Base-by-base conservation (phyloP, 129 eudicot genomes). In the Ambrosia trifida region DNA sequence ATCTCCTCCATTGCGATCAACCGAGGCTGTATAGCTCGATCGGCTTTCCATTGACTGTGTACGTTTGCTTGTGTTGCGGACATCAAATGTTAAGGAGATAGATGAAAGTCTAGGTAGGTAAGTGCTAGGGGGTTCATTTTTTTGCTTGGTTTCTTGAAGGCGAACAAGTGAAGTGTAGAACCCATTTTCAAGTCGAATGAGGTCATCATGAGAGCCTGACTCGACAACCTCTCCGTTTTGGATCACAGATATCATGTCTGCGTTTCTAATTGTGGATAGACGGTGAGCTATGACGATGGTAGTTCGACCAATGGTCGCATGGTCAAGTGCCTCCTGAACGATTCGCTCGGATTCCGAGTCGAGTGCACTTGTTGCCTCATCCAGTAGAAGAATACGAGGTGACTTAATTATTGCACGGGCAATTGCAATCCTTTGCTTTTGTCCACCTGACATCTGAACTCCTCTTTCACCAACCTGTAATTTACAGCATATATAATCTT, bases 291-390 rank as follows among this genome's bases (percentile, higher is more conserved):
- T 84, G 64, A 85, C 66, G 56, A 94, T 87, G 66, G 98, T 83
- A 72, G 97, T 89, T 63, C 93, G 87, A 24, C 93, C 98, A 12
- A 84, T 58, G 0, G 82, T 80, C 0, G 86, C 96, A 12, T 78
- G 80, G 84, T 94, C 96, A 12, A 94, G 96, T 41, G 97, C 98
- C 52, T 85, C 93, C 65, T 94, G 98, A 44, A 94, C 93, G 0
- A 82, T 81, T 14, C 97, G 81, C 57, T 94, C 98, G 0, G 98
- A 85, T 66, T 94, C 96, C 0, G 93, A 80, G 79, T 94, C 98
- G 1, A 94, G 79, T 7, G 98, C 97, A 17, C 98, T 94, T 11
- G 98, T 94, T 20, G 98, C 98, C 82, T 94, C 98, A 14, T 94
- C 97, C 5, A 94, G 83, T 0, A 94, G 83, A 57, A 94, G 98